Conservation (phyloP, 2,329 filamentous ascomycete species). For the Clonostachys solani region DNA sequence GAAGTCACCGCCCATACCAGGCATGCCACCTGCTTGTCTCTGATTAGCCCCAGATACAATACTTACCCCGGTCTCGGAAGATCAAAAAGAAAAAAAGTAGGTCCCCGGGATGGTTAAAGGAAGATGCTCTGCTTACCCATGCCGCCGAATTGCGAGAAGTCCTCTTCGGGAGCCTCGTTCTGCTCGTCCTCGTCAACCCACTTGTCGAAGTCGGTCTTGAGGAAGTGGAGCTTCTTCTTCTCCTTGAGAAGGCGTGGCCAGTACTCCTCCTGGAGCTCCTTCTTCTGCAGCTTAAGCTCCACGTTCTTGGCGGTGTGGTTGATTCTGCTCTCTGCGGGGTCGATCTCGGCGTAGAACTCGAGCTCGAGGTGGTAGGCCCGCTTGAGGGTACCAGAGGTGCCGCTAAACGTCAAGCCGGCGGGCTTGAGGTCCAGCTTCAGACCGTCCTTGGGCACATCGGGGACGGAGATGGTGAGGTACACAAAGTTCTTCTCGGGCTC, state of each 20-base stretch:
- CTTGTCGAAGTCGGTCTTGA: conserved; percentile 99
- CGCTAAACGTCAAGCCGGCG: conserved; percentile 74
- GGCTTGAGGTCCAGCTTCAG: conserved; percentile 82
- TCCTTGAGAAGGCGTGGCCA: conserved; percentile 96
- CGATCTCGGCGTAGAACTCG: conserved; percentile 88
- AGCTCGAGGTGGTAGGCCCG: conserved; percentile 81
- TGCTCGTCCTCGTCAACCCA: conserved; percentile 99
- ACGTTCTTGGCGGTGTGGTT: conserved; percentile 86
- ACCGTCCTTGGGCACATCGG: conserved; percentile 73
- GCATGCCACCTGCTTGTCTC: conserved; percentile 42
- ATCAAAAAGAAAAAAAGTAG: neutral
- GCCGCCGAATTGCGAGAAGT: conserved; percentile 63
- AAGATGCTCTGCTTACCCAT: conserved; percentile 47
- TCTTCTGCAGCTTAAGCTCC: conserved; percentile 92
- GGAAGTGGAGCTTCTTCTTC: conserved; percentile 82
- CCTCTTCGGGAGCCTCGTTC: conserved; percentile 81
- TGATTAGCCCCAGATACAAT: neutral
- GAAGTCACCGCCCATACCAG: conserved; percentile 63
- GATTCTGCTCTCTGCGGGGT: conserved; percentile 76
- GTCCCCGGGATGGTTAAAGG: neutral
- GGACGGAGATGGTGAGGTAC: conserved; percentile 86
- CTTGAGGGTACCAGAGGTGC: conserved; percentile 80
- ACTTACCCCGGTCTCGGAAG: too few species aligned
- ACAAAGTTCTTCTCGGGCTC: conserved; percentile 89
- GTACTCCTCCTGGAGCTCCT: conserved; percentile 90